Conservation (phyloP, 179 eudicot genomes). For the Patellifolia procumbens region DNA sequence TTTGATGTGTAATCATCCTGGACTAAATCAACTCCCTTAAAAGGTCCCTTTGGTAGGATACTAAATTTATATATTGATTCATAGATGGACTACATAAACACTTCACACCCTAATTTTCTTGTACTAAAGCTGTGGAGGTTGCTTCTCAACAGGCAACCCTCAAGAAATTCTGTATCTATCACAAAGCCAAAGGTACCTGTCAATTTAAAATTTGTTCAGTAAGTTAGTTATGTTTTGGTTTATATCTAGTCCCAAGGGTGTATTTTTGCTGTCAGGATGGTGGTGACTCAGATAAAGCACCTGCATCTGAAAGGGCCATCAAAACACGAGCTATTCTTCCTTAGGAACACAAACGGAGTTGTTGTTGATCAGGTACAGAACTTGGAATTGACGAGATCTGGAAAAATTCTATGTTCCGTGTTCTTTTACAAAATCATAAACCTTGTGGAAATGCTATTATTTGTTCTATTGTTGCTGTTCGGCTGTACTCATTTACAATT, state of each 20-base stretch:
- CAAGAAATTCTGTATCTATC: constrained; percentile 31
- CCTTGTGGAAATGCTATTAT: background rate
- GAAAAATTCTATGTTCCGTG: background rate
- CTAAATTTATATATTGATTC: constrained; percentile 20
- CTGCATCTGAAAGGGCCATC: constrained; percentile 68
- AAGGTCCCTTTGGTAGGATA: background rate
- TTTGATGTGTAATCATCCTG: background rate
- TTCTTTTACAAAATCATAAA: background rate
- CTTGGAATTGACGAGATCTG: background rate
- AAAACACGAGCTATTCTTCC: constrained; percentile 77
- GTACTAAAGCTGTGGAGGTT: constrained; percentile 45
- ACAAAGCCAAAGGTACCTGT: constrained; percentile 36
- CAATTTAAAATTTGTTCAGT: background rate
- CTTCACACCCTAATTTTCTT: constrained; percentile 46
- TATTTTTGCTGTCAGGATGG: constrained; percentile 50
- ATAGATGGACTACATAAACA: constrained; percentile 48
- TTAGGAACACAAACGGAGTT: constrained; percentile 68
- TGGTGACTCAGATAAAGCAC: constrained; percentile 64
- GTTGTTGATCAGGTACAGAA: constrained; percentile 70
- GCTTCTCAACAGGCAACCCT: constrained; percentile 39
- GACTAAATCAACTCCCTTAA: background rate
- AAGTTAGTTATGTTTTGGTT: background rate
- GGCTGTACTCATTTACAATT: background rate
- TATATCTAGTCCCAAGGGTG: background rate
- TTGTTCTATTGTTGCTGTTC: background rate